Evolutionary conservation across 2,329 filamentous ascomycete species (phyloP).

Genomic region (Didymosphaeria variabile): DNA sequence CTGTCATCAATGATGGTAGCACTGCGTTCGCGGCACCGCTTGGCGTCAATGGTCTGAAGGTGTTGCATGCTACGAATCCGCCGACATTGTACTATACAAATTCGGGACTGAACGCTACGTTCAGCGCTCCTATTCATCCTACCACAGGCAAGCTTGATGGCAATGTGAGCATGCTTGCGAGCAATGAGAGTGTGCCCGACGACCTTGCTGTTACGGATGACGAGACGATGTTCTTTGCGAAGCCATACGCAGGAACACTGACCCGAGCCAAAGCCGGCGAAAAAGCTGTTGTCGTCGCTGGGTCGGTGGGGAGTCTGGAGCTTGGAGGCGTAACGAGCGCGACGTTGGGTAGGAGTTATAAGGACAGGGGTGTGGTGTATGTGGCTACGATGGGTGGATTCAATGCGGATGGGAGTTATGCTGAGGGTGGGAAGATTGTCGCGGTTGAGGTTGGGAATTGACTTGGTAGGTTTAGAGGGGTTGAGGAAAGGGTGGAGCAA

Average conservation of each 20-base stretch:
- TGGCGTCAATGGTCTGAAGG: slow-evolving; percentile 2
- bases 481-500: background rate
- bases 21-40: background rate
- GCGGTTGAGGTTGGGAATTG: background rate
- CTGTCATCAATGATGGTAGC: background rate
- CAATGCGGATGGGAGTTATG: background rate
- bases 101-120: background rate
- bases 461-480: background rate
- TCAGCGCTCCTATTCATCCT: background rate
- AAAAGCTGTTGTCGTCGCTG: slow-evolving; percentile 2
- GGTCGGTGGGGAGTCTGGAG: background rate
- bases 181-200: background rate
- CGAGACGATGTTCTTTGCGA: slow-evolving; percentile 3
- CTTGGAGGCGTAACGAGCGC: background rate
- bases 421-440: slow-evolving; percentile 8
- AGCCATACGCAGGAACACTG: background rate
- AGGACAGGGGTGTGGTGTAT: background rate
- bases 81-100: slow-evolving; percentile 4
- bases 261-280: background rate
- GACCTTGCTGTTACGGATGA: slow-evolving; percentile 7
- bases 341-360: background rate
- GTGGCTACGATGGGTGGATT: slow-evolving; percentile 10
- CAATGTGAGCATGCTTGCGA: background rate
- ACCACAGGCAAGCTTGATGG: background rate
- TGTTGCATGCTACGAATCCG: background rate